Conservation (phyloP, 163 green algal genomes). For the Scenedesmus sp. region DNA sequence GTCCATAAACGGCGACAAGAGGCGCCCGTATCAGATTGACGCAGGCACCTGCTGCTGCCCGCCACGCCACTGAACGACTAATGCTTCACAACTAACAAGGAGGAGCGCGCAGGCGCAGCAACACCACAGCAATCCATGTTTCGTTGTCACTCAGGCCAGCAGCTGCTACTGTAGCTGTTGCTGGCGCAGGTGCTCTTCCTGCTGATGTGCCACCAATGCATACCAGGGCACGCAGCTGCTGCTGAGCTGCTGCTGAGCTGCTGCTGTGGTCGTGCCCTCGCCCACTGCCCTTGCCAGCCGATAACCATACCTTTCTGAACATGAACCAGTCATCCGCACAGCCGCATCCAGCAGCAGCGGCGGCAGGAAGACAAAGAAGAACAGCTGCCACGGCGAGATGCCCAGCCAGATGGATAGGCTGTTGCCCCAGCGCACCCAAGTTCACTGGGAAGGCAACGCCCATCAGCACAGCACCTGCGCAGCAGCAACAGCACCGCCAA, state of each 20-base stretch:
- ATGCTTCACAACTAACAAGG: too few species aligned
- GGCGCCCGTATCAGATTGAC: too few species aligned
- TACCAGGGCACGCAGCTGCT: too few species aligned
- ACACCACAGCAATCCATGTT: too few species aligned
- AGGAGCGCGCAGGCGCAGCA: too few species aligned
- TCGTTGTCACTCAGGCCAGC: too few species aligned
- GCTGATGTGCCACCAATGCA: neutral
- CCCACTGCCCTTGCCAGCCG: neutral
- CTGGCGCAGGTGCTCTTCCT: neutral
- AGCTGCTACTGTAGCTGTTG: neutral
- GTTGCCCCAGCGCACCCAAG: conserved; percentile 85
- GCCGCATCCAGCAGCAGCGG: conserved; percentile 90
- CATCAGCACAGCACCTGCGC: conserved; percentile 58
- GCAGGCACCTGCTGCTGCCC: too few species aligned
- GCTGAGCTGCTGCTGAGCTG: too few species aligned
- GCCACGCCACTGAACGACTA: too few species aligned
- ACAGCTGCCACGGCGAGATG: conserved; percentile 84
- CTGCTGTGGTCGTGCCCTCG: neutral
- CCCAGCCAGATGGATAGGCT: conserved; percentile 87
- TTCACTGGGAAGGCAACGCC: conserved; percentile 74
- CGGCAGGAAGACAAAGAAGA: conserved; percentile 95
- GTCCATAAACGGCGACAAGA: too few species aligned
- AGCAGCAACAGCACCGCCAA: neutral
- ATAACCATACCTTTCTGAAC: conserved; percentile 84
- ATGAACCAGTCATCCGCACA: conserved; percentile 93